A percentile compares a stretch with the other conserved stretches of the same genome.
Conservation (phyloP, 495 filamentous ascomycete genomes). For the Cercophora scortea region DNA sequence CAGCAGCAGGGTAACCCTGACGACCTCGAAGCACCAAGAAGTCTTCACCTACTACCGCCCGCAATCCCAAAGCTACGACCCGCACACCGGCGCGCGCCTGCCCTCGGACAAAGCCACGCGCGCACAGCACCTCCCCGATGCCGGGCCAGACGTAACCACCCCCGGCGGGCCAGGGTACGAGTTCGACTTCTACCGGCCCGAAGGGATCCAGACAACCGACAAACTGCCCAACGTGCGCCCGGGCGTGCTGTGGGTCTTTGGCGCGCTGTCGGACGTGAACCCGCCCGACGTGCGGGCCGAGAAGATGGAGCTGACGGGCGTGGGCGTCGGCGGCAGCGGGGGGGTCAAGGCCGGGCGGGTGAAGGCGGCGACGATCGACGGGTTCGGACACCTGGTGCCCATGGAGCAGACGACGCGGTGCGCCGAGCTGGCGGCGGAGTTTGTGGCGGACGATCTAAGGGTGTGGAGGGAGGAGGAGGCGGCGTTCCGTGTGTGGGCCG, state of each 20-base stretch:
- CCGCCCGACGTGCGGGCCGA: conserved; percentile 37
- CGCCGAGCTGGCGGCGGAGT: conserved; percentile 53
- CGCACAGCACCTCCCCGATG: conserved; percentile 7
- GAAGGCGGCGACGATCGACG: conserved; percentile 54
- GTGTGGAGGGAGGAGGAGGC: conserved; percentile 58
- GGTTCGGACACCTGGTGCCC: conserved; percentile 73
- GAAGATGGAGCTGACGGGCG: conserved; percentile 59
- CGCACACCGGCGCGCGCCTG: conserved; percentile 7
- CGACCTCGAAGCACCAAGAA: conserved; percentile 59
- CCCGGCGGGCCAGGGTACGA: not conserved
- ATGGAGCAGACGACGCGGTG: conserved; percentile 66
- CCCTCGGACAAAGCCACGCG: conserved; percentile 4
- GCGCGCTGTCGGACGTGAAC: conserved; percentile 55
- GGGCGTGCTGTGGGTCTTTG: conserved; percentile 79
- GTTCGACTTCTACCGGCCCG: conserved; percentile 68
- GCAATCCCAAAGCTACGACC: conserved; percentile 23
- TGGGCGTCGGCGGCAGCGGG: conserved; percentile 60
- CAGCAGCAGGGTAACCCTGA: too few species aligned
- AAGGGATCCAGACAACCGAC: conserved; percentile 53
- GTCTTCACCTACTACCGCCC: conserved; percentile 46
- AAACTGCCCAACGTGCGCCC: conserved; percentile 65
- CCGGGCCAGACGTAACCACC: not conserved
- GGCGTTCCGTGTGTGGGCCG: conserved; percentile 49
- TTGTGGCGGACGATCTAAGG: conserved; percentile 54
- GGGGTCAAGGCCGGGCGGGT: conserved; percentile 61